A percentile compares a stretch with the other conserved stretches of the same genome.
These are phyloP conservation scores for Daldinia childiae DNA, from an alignment of 495 filamentous ascomycete genomes.

Conservation along the genomic window DNA sequence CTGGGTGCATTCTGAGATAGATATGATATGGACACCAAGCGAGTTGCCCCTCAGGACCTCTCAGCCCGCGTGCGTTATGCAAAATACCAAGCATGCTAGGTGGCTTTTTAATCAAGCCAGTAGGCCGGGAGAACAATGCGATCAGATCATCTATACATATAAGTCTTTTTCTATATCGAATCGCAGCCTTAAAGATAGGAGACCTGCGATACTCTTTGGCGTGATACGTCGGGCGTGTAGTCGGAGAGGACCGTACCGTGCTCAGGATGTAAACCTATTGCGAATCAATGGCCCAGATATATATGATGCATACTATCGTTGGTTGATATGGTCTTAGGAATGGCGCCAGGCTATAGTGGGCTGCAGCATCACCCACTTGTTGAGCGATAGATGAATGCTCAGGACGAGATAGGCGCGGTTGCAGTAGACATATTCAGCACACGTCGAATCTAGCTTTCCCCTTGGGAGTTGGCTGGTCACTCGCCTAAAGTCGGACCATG, in stretches of 20 bases:
- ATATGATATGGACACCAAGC: slow-evolving; percentile 32
- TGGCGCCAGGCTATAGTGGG: slow-evolving; percentile 6
- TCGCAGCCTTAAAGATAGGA: slow-evolving; percentile 1
- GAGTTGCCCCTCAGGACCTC: slow-evolving; percentile 16
- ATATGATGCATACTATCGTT: slow-evolving; percentile 4
- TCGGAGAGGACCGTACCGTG: slow-evolving; percentile 9
- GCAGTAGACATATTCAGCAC: slow-evolving; percentile 3
- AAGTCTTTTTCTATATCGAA: slow-evolving; percentile 2
- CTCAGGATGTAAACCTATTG: slow-evolving; percentile 4
- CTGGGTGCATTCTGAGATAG: slow-evolving; percentile 38
- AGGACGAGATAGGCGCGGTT: slow-evolving; percentile 5
- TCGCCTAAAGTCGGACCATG: slow-evolving; percentile 10
- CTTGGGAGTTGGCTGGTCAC: not conserved
- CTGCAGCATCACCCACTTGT: slow-evolving; percentile 4
- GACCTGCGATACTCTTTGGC: slow-evolving; percentile 13
- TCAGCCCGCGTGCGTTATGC: slow-evolving; percentile 14
- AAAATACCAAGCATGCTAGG: slow-evolving; percentile 6
- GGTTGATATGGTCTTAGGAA: slow-evolving; percentile 2
- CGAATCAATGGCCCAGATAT: not conserved
- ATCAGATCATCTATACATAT: not conserved
- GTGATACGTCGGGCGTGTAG: slow-evolving; percentile 8
- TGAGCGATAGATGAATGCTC: slow-evolving; percentile 11
- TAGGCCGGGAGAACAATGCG: not conserved
- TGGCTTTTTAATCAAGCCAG: slow-evolving; percentile 4
- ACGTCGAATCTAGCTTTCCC: slow-evolving; percentile 13